Evolutionary conservation across 2,329 filamentous ascomycete genomes (phyloP), one percentile per base, ranked within the genome.

Genomic region (Bertia moriformis): DNA sequence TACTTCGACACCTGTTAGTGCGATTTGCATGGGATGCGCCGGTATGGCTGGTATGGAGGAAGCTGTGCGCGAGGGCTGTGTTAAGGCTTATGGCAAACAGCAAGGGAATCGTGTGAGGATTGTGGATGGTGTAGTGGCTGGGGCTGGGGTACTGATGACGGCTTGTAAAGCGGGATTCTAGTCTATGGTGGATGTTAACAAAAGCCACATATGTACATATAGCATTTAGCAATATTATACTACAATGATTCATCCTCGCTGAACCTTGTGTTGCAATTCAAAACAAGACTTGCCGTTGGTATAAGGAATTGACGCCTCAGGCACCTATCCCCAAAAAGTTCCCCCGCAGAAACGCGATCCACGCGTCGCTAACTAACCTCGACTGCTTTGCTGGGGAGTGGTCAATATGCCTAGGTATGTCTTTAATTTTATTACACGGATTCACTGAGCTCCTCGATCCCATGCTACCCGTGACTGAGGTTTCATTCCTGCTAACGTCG

Each of bases 31-130:
- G 45, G 78, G 78, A 1, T 83, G 78, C 54, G 78, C 78, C 14
- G 78, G 77, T 0, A 82, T 83, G 78, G 67, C 69, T 2, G 78
- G 77, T 0, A 71, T 83, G 67, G 71, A 78, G 43, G 58, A 67
- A 44, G 69, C 70, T 46, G 75, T 83, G 12, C 60, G 67, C 39
- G 67, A 71, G 46, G 78, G 73, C 4, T 73, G 74, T 48, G 50
- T 70, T 4, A 67, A 71, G 45, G 65, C 66, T 36, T 57, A 78
- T 44, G 74, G 74, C 3, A 54, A 61, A 22, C 55, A 59, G 20
- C 58, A 63, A 39, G 73, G 70, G 0, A 55, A 54, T 41, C 57
- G 58, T 38, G 48, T 81, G 18, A 64, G 61, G 49, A 69, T 83
- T 49, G 64, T 83, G 10, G 78, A 83, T 57, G 78, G 78, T 0